These are phyloP conservation scores for Cryphonectria japonica DNA, from an alignment of 2,329 filamentous ascomycete species.

Conservation along the genomic window DNA sequence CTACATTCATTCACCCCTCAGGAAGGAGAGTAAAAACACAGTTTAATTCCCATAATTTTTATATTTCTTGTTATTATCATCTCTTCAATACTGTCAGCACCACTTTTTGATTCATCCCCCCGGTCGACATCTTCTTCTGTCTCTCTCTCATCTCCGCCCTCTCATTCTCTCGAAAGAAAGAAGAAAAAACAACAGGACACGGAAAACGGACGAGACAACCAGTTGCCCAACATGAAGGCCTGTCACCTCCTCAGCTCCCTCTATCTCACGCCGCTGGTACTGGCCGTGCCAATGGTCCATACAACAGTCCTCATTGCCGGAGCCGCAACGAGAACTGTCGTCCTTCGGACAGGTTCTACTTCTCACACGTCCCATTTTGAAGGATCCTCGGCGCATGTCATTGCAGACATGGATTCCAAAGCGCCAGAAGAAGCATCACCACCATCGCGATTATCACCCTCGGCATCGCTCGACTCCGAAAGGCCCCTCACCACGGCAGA, in stretches of 20 bases:
- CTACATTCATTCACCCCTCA: not conserved
- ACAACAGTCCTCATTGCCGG: constrained; percentile 12
- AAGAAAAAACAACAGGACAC: not conserved
- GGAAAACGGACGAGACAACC: not conserved
- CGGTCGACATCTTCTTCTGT: not conserved
- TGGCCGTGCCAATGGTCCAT: constrained; percentile 14
- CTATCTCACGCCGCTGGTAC: constrained; percentile 17
- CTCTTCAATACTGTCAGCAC: no score
- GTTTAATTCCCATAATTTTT: not conserved
- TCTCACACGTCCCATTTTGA: constrained; percentile 4
- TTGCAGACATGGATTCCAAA: constrained; percentile 34
- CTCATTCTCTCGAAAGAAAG: no score
- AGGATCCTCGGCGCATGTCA: constrained; percentile 20
- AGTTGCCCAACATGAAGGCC: constrained; percentile 26
- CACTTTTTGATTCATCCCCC: no score
- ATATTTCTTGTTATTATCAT: not conserved
- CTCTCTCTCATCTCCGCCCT: not conserved
- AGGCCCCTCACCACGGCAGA: constrained; percentile 30
- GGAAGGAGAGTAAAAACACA: not conserved
- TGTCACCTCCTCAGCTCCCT: constrained; percentile 20
- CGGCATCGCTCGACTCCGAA: constrained; percentile 32
- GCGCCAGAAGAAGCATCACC: constrained; percentile 27
- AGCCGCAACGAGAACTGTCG: constrained; percentile 10
- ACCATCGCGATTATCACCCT: constrained; percentile 14
- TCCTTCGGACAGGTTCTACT: not conserved